Evolutionary conservation across 352 stramenopile species (phyloP).

Genomic region (Pythium guiyangense): DNA sequence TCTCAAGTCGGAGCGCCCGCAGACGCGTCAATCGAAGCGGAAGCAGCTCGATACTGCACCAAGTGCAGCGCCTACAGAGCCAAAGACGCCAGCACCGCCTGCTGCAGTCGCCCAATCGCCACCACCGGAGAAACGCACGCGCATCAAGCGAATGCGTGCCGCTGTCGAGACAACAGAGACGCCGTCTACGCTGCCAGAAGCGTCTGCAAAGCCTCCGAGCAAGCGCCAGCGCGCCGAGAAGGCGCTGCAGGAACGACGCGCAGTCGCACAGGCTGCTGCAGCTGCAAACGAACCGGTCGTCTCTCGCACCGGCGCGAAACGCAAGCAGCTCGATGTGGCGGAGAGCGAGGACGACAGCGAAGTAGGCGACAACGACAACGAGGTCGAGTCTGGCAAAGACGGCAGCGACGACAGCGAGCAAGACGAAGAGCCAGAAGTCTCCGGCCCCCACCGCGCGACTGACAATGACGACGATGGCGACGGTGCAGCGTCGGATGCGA

Average conservation of each 20-base stretch:
- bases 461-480: background rate
- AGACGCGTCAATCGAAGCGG: too few species aligned
- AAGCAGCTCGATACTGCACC: too few species aligned
- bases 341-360: background rate
- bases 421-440: conserved; percentile 3
- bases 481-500: background rate
- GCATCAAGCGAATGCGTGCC: background rate
- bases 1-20: too few species aligned
- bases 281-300: background rate
- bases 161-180: background rate
- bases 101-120: too few species aligned
- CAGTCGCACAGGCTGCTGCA: background rate
- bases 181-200: background rate
- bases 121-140: too few species aligned
- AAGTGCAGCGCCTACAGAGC: too few species aligned
- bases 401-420: background rate
- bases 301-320: background rate
- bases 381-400: too few species aligned
- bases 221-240: background rate
- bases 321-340: too few species aligned
- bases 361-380: background rate
- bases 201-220: background rate
- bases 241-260: background rate
- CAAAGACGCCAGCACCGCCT: too few species aligned
- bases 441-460: too few species aligned